Conservation (phyloP, 2,329 filamentous ascomycete genomes). For the Epichloe sp. region DNA sequence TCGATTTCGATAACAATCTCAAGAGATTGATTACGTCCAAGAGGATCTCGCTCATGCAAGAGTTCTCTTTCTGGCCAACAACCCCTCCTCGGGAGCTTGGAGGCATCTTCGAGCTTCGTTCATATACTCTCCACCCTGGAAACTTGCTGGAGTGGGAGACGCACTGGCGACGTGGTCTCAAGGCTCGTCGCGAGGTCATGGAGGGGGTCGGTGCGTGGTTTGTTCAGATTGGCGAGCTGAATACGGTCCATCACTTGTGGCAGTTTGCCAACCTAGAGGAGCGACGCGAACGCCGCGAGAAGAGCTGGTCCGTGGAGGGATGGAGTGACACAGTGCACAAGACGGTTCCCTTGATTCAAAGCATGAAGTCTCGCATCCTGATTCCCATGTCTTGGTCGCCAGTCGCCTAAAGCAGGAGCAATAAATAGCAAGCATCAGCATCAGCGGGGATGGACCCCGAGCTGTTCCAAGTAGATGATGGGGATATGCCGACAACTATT, state of each 20-base stretch:
- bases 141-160: conserved; percentile 98
- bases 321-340: conserved; percentile 98
- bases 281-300: conserved; percentile 75
- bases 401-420: conserved; percentile 46
- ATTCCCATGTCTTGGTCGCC: conserved; percentile 96
- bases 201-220: conserved; percentile 99
- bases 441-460: no score
- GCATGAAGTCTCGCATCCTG: conserved; percentile 87
- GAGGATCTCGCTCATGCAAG: conserved; percentile 89
- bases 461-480: no score
- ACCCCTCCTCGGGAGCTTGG: conserved; percentile 80
- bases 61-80: conserved; percentile 99
- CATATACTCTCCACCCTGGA: conserved; percentile 90
- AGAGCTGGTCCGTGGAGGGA: conserved; percentile 89
- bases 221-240: conserved; percentile 92
- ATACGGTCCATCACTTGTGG: conserved; percentile 97
- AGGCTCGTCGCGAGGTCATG: conserved; percentile 91
- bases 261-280: conserved; percentile 97
- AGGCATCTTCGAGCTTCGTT: conserved; percentile 88
- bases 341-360: conserved; percentile 92
- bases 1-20: conserved; percentile 72
- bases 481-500: neutral
- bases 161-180: conserved; percentile 87
- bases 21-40: conserved; percentile 76
- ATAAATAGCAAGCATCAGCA: no score